Percentiles rank a stretch among this genome's conserved stretches.
These are phyloP conservation scores for Cornus florida DNA, from an alignment of 148 eudicot species.

Conservation along the genomic window DNA sequence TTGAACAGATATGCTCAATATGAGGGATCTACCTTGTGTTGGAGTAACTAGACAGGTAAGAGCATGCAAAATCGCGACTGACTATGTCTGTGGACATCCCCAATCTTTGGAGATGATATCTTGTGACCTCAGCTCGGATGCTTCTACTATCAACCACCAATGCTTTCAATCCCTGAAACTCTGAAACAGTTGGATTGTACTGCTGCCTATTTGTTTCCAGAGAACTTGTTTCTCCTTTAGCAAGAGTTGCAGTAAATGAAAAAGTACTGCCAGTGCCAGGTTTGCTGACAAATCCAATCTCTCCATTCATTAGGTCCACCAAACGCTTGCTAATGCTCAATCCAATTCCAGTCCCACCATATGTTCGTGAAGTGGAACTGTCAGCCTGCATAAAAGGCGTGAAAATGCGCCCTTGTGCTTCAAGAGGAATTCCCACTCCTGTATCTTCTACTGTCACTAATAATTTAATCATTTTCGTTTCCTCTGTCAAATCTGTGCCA, in stretches of 20 bases:
- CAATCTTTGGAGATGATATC: slow-evolving; percentile 75
- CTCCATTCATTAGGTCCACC: slow-evolving; percentile 92
- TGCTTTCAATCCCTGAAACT: slow-evolving; percentile 65
- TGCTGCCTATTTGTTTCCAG: slow-evolving; percentile 34
- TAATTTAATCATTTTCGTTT: slow-evolving; percentile 42
- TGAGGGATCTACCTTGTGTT: slow-evolving; percentile 38
- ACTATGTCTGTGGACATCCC: slow-evolving; percentile 55
- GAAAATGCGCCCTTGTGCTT: slow-evolving; percentile 74
- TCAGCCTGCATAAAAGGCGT: slow-evolving; percentile 98
- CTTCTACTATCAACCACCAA: slow-evolving; percentile 63
- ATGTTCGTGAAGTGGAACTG: slow-evolving; percentile 83
- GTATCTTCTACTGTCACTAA: slow-evolving; percentile 89
- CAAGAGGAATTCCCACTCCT: slow-evolving; percentile 75
- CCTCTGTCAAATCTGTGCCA: slow-evolving; percentile 20
- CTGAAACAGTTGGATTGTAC: slow-evolving; percentile 46
- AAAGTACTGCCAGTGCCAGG: slow-evolving; percentile 75
- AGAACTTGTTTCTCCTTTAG: slow-evolving; percentile 38
- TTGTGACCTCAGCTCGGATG: slow-evolving; percentile 67
- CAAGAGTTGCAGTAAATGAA: slow-evolving; percentile 64
- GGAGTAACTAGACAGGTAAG: slow-evolving; percentile 32
- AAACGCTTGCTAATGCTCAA: slow-evolving; percentile 86
- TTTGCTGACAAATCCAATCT: slow-evolving; percentile 78
- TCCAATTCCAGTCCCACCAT: slow-evolving; percentile 99
- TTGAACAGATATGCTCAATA: background rate
- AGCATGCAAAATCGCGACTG: slow-evolving; percentile 46